Evolutionary conservation across 371 early-diverging fungal genomes (phyloP).

Genomic region (Haplosporangium sp.): DNA sequence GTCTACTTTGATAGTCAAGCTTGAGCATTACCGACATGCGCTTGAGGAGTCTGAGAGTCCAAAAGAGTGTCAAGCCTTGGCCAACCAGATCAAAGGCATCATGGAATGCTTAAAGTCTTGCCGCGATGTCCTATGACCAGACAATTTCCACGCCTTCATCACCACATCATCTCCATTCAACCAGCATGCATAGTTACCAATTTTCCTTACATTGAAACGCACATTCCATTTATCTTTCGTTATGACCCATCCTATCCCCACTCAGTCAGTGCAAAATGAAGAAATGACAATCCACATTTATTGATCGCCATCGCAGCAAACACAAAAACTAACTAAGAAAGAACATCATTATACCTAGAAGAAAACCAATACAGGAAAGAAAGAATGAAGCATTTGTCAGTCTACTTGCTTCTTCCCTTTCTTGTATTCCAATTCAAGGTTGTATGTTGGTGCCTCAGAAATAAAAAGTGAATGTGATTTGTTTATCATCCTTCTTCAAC

Average conservation of each 20-base stretch:
- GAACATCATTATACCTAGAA: too few relatives aligned
- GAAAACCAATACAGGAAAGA: too few relatives aligned
- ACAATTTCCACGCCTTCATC: too few relatives aligned
- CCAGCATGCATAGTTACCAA: not conserved
- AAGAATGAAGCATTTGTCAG: too few relatives aligned
- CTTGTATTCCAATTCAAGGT: not conserved
- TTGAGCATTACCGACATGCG: slow-evolving; percentile 39
- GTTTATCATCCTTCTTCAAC: slow-evolving; percentile 52
- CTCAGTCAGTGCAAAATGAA: too few relatives aligned
- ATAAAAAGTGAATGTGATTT: slow-evolving; percentile 48
- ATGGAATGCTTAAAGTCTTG: slow-evolving; percentile 52
- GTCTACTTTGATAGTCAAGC: slow-evolving; percentile 24
- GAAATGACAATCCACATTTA: too few relatives aligned
- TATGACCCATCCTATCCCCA: not conserved
- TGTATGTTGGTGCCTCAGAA: slow-evolving; percentile 31
- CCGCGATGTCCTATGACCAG: slow-evolving; percentile 27
- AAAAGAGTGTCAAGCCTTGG: slow-evolving; percentile 39
- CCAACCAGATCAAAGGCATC: slow-evolving; percentile 38
- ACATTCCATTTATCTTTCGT: not conserved
- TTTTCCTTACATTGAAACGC: not conserved
- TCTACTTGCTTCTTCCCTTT: not conserved
- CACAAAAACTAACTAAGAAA: too few relatives aligned
- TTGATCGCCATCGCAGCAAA: too few relatives aligned
- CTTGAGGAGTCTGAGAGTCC: slow-evolving; percentile 39
- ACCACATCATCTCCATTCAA: too few relatives aligned